A percentile compares a stretch with the other conserved stretches of the same genome.
These are phyloP conservation scores for Mycena sp. DNA, from an alignment of 1,284 basidiomycete species.

Conservation along the genomic window DNA sequence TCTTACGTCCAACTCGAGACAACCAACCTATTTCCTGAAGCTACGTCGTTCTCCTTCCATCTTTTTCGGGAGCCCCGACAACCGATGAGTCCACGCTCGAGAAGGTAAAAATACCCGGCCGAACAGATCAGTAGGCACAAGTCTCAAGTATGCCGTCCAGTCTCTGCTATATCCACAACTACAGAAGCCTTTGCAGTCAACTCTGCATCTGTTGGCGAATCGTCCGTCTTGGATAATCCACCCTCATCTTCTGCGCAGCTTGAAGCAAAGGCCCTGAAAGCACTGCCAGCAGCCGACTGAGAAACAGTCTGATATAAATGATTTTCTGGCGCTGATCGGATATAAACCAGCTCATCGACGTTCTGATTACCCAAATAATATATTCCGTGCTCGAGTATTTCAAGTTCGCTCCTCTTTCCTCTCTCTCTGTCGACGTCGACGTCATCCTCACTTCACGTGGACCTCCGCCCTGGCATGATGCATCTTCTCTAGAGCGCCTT, in stretches of 20 bases:
- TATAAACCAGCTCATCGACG: conserved; percentile 37
- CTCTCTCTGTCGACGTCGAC: conserved; percentile 30
- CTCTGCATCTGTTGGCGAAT: too few relatives aligned
- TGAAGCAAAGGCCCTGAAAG: conserved; percentile 35
- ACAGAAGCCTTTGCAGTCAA: too few relatives aligned
- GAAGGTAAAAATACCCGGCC: conserved; percentile 48
- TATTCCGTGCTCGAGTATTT: conserved; percentile 37
- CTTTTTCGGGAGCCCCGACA: conserved; percentile 33
- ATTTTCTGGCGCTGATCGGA: too few relatives aligned
- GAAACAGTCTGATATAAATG: not conserved
- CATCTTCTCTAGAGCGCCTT: conserved; percentile 39
- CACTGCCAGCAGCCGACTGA: conserved; percentile 30
- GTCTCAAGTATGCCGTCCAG: too few relatives aligned
- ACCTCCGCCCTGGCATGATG: conserved; percentile 41
- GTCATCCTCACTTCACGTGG: conserved; percentile 20
- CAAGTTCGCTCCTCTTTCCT: conserved; percentile 36
- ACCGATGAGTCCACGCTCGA: conserved; percentile 51
- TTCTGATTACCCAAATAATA: conserved; percentile 35
- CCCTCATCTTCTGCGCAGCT: conserved; percentile 28
- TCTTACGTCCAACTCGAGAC: not conserved
- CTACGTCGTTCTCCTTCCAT: conserved; percentile 49
- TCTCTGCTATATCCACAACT: not conserved
- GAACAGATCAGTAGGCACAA: conserved; percentile 52
- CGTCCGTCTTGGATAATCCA: conserved; percentile 1
- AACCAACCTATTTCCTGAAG: conserved; percentile 55